Conservation (phyloP, 305 asterid genomes). For the Fraxinus ornus region DNA sequence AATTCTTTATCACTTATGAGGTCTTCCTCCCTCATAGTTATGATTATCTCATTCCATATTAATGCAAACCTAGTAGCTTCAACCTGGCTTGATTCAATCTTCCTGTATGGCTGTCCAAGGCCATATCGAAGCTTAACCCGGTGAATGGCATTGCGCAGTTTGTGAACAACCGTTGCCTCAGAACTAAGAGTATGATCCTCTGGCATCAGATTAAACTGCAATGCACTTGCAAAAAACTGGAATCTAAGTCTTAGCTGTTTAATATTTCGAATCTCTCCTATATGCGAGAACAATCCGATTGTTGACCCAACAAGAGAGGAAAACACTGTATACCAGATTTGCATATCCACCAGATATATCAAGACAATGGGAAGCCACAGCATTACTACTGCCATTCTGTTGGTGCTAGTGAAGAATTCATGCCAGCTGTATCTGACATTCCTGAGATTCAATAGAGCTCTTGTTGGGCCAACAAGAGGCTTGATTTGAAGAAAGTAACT, state of each 20-base stretch:
- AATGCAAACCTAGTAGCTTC: slow-evolving; percentile 89
- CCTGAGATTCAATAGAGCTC: slow-evolving; percentile 45
- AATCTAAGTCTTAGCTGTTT: slow-evolving; percentile 81
- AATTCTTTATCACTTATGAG: slow-evolving; percentile 69
- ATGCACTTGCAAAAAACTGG: slow-evolving; percentile 95
- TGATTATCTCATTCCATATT: slow-evolving; percentile 85
- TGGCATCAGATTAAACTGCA: slow-evolving; percentile 85
- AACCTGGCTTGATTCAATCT: slow-evolving; percentile 90
- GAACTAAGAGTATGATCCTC: slow-evolving; percentile 46
- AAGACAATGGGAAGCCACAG: slow-evolving; percentile 86
- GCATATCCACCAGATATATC: slow-evolving; percentile 86
- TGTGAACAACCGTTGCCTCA: slow-evolving; percentile 53
- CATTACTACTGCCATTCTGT: slow-evolving; percentile 65
- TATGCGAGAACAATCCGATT: slow-evolving; percentile 71
- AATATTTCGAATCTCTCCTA: slow-evolving; percentile 87
- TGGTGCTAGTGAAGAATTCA: slow-evolving; percentile 79
- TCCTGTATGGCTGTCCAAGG: slow-evolving; percentile 79
- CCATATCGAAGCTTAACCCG: slow-evolving; percentile 86
- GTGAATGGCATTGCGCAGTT: slow-evolving; percentile 69
- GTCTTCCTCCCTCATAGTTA: slow-evolving; percentile 87
- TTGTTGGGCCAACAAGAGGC: slow-evolving; percentile 90
- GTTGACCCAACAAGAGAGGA: slow-evolving; percentile 66
- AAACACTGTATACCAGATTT: slow-evolving; percentile 72
- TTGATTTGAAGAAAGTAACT: slow-evolving; percentile 87
- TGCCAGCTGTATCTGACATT: slow-evolving; percentile 62